Base-by-base conservation (phyloP, 2,329 filamentous ascomycete genomes). In the Diaporthe sp. region DNA sequence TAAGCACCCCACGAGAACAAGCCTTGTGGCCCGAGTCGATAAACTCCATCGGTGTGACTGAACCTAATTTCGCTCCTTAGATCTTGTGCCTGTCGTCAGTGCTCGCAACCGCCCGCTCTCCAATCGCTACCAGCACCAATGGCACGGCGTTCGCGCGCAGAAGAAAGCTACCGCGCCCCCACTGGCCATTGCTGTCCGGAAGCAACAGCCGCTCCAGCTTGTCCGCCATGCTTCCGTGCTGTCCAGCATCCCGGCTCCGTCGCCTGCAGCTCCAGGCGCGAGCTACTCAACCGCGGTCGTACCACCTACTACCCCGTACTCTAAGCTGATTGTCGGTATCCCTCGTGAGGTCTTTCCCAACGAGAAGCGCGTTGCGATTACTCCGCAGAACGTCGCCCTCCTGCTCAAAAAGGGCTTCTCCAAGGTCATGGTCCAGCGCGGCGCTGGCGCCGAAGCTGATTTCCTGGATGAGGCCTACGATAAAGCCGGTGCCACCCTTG, bases 351-450 rank as follows among this genome's bases (percentile, higher is more conserved):
- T 90, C n/a, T 95, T 90, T 79, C 90, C 92, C 0, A 91, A 92
- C 74, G 95, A 98, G 85, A 92, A 93, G 55, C 93, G 95, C 68
- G 95, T 97, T 19, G 94, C 95, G 40, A 88, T 97, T 73, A 96
- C 94, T 0, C 95, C 95, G 1, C 91, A 94, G 77, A 97, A 97
- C 85, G 94, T 95, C 22, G 89, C 92, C 2, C 86, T 97, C 1
- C 85, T 98, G 1, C 90, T 96, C 77, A 97, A 97, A 82, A 97
- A 97, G 82, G 95, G 95, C 45, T 97, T 95, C 82, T 89, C 88
- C 45, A 91, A 91, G 76, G 90, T 98, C 33, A 85, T 97, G 3
- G 89, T 98, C 50, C 94, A 97, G 85, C 90, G 91, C 28, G 94
- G 94, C 50, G 95, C 95, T n/a, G 95, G 95, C 13, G 86, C 89